Base-by-base conservation (phyloP, 805 yeast species). In the Cyberlindnera veronae region DNA sequence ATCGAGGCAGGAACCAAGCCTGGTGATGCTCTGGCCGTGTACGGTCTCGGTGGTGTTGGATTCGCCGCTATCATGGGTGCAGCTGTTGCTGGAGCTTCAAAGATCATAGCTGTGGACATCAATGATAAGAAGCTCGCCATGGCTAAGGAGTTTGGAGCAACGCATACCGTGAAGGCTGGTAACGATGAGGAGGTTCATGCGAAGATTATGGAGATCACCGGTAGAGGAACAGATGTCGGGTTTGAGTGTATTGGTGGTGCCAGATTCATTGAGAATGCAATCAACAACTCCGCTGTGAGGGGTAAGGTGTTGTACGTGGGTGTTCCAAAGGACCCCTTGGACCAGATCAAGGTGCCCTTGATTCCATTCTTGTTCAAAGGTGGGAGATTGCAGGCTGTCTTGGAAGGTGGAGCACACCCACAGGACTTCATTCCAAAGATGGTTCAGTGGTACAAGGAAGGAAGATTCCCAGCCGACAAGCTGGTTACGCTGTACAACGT, bases 61-160 rank as follows among this genome's bases (percentile, higher is more conserved):
- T 90, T 95, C 8, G 83, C 84, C 43, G 95, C 93, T 16, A 63
- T 84, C 35, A 69, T 84, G 45, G 72, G 77, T 41, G 84, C 87
- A 21, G 77, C 80, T 28, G 83, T 77, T 14, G 87, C 86, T 54
- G 93, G 93, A 14, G 90, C 90, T 14, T 63, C 77, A 15, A 69
- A 72, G 9, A 77, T 85, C 39, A 67, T 81, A 44, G 73, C 79
- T 38, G 75, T 83, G 32, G 95, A 85, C 60, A 67, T 84, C 34
- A 68, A 76, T 45, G 83, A 81, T 45, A 62, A 65, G 38, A 81
- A 84, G 53, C 72, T 85, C 47, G 69, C 75, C 30, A 69, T 81
- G 63, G 89, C 90, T 33, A 62, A 71, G 51, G 66, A 73, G 14
- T 70, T 79, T 20, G 81, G 84, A 32, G 86, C 79, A 29, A 79